phyloP scores from a whole-genome alignment of 176 grass and related monocot species.

The Thalia dealbata region DNA sequence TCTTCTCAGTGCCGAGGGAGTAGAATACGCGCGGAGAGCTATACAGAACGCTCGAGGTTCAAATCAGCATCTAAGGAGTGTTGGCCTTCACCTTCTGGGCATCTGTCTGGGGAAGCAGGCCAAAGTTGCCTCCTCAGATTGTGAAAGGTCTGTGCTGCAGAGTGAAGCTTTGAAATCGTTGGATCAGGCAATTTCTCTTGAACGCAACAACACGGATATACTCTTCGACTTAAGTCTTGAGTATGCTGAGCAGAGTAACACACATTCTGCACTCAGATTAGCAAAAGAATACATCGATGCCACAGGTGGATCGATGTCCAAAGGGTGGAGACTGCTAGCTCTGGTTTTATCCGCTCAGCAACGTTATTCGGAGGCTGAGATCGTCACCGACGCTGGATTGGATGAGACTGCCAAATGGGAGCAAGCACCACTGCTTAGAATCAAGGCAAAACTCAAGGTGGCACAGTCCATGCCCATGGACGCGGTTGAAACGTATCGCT shows the following conservation, averaged over 20 bases:
- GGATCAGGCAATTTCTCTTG: slow-evolving; percentile 44
- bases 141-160: slow-evolving; percentile 65
- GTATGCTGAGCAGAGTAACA: slow-evolving; percentile 86
- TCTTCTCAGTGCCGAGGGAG: slow-evolving; percentile 59
- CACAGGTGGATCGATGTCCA: slow-evolving; percentile 70
- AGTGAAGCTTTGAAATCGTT: slow-evolving; percentile 75
- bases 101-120: slow-evolving; percentile 64
- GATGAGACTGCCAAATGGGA: slow-evolving; percentile 95
- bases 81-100: slow-evolving; percentile 57
- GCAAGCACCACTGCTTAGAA: slow-evolving; percentile 74
- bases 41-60: slow-evolving; percentile 31
- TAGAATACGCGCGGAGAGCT: slow-evolving; percentile 72
- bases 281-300: slow-evolving; percentile 83
- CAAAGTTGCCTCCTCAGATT: slow-evolving; percentile 67
- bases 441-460: slow-evolving; percentile 83
- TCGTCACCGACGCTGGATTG: slow-evolving; percentile 84
- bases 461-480: slow-evolving; percentile 61
- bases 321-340: slow-evolving; percentile 84
- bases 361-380: slow-evolving; percentile 69
- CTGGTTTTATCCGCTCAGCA: slow-evolving; percentile 86
- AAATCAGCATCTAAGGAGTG: slow-evolving; percentile 66
- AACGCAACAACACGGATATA: slow-evolving; percentile 50
- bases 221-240: slow-evolving; percentile 72
- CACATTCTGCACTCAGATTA: slow-evolving; percentile 64
- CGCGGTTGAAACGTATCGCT: slow-evolving; percentile 71